Base-by-base conservation (phyloP, 768 basidiomycete species). In the Trametes maxima region DNA sequence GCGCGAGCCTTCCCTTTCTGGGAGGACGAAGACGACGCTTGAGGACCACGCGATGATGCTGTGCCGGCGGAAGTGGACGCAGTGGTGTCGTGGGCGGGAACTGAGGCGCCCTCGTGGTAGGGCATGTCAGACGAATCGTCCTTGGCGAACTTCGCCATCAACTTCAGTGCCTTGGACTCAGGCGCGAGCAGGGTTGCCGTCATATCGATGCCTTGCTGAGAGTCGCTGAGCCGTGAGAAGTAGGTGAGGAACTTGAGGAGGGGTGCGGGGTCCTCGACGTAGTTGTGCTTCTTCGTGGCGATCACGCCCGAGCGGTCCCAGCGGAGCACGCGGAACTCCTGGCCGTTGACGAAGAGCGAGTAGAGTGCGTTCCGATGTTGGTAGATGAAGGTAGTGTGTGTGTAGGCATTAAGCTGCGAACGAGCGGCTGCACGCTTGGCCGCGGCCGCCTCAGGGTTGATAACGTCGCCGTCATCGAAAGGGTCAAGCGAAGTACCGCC, bases 281-380 rank as follows among this genome's bases (percentile, higher is more conserved):
- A 52, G n/a, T 35, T 49, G 13, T 13, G 3, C 5, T 40, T 16
- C 14, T 59, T n/a, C n/a, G 49, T 51, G 8, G 35, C 49, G 24
- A 59, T 35, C 3, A 52, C 17, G 16, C 57, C 57, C 2, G 48
- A 43, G 8, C 19, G 2, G n/a, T 59, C 57, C 39, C 24, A 59
- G 10, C 40, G 57, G 25, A 59, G n/a, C 6, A 24, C 39, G 11
- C 57, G 39, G 21, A 59, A 59, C 40, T 44, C 40, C 3, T 13
- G 35, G 8, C 57, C 48, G 28, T 51, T 45, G 42, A 59, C 42
- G 28, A 59, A 52, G 40, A 59, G 25, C 28, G 25, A 11, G 42
- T n/a, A 51, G 19, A 59, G 2, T 14, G 22, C n/a, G 40, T 28
- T 52, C 17, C 57, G 49, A 40, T 59, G 57, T n/a, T 59, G 40